Base-by-base conservation (phyloP, 108 stramenopile genomes). In the Licmophora abbreviata region DNA sequence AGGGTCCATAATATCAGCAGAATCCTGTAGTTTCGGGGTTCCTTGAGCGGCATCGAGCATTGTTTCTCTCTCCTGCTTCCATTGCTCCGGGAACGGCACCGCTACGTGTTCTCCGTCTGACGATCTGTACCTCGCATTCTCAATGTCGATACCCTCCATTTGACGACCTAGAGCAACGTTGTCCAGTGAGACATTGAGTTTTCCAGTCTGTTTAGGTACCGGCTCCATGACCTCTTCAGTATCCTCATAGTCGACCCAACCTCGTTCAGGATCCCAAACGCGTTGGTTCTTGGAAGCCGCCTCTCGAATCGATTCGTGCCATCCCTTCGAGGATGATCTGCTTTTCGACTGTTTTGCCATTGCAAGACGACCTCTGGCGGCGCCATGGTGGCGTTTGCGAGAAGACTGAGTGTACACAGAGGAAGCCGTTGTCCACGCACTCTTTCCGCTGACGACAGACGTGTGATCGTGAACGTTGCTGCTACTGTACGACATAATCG, bases 291-390 rank as follows among this genome's bases (percentile, higher is more conserved):
- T 51, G 1, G 75, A 66, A 15, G 87, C 79, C 4, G 61, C 87
- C 0, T 56, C 72, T 38, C 69, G 59, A 22, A 88, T 84, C 4
- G 83, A 76, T 43, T 77, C 80, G 29, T 82, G 61, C 87, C 87
- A 88, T 14, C 87, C 87, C 9, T 29, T 67, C 17, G 27, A 42
- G 31, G 21, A 22, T 20, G 38, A 30, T 10, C 15, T n/a, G 18
- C 33, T 56, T 29, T 68, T 46, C 6, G 73, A 59, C 37, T 71
- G 54, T 50, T 79, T 73, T 48, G 71, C 72, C 40, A 68, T 58
- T 33, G 58, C 44, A 30, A 65, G 28, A 30, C 80, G 60, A 17
- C 58, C 64, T 32, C 71, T 64, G 8, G 78, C 83, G 18, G 79
- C 79, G 52, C 87, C 87, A 27, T 70, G 83, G 14, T 77, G 74